Evolutionary conservation across 371 early-diverging fungal genomes (phyloP).

Genomic region (Lichtheimia ramosa): DNA sequence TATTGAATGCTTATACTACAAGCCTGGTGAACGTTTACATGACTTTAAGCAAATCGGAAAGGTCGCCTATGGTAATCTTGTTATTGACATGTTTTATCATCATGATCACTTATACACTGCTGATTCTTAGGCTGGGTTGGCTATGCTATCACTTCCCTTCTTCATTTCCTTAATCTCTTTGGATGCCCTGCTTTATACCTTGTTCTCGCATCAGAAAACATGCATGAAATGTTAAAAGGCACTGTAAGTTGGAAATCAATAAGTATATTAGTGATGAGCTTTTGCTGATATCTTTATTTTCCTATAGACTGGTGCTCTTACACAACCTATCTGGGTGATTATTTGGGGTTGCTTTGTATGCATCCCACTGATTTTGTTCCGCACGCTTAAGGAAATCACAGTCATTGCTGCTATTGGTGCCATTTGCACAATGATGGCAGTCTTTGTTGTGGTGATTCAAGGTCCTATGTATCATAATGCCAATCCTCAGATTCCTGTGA

Average conservation of each 20-base stretch:
- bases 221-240: conserved; percentile 51
- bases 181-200: conserved; percentile 80
- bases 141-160: conserved; percentile 61
- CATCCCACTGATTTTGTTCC: conserved; percentile 71
- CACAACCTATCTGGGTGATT: conserved; percentile 56
- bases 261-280: no score
- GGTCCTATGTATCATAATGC: conserved; percentile 27
- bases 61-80: conserved; percentile 47
- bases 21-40: conserved; percentile 52
- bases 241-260: conserved; percentile 20
- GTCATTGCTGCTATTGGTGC: conserved; percentile 47
- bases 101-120: neutral
- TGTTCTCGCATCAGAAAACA: conserved; percentile 72
- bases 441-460: conserved; percentile 44
- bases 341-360: conserved; percentile 65
- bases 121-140: conserved; percentile 50
- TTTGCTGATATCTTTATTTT: neutral
- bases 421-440: conserved; percentile 52
- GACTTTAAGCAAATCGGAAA: conserved; percentile 65
- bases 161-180: conserved; percentile 68
- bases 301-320: conserved; percentile 20
- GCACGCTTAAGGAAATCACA: conserved; percentile 79
- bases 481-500: conserved; percentile 16
- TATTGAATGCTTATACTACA: conserved; percentile 41
- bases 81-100: no score